These are phyloP conservation scores for Exophiala spinifera DNA, from an alignment of 2,329 filamentous ascomycete species.

Conservation along the genomic window DNA sequence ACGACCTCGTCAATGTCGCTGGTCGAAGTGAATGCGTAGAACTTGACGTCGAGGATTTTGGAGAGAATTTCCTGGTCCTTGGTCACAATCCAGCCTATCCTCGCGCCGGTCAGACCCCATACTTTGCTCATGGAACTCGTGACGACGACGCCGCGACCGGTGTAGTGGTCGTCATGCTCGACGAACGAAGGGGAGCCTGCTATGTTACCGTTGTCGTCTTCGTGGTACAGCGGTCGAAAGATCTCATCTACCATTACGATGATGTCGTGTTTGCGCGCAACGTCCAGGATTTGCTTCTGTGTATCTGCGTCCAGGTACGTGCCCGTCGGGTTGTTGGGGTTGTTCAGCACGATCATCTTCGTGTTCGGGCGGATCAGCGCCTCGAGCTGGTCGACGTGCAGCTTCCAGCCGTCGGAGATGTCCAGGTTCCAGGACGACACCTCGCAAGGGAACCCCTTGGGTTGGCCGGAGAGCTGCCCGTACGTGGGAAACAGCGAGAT, in stretches of 20 bases:
- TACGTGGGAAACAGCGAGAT: slow-evolving; percentile 85
- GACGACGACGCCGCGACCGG: slow-evolving; percentile 64
- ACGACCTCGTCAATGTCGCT: slow-evolving; percentile 76
- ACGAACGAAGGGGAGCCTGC: slow-evolving; percentile 29
- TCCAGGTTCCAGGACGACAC: slow-evolving; percentile 73
- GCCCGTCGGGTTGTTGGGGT: slow-evolving; percentile 81
- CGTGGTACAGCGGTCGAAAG: slow-evolving; percentile 79
- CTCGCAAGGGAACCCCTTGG: slow-evolving; percentile 69
- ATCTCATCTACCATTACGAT: slow-evolving; percentile 76
- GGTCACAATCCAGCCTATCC: slow-evolving; percentile 80
- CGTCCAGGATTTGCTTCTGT: slow-evolving; percentile 59
- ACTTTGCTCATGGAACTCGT: slow-evolving; percentile 85
- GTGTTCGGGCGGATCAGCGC: slow-evolving; percentile 52
- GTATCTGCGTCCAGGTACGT: slow-evolving; percentile 61
- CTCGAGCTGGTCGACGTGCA: slow-evolving; percentile 64
- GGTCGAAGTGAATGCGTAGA: slow-evolving; percentile 85
- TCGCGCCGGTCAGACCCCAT: slow-evolving; percentile 76
- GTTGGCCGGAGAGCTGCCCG: slow-evolving; percentile 76
- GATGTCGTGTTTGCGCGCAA: slow-evolving; percentile 63
- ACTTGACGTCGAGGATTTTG: slow-evolving; percentile 61
- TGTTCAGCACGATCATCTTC: slow-evolving; percentile 65
- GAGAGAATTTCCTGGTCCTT: slow-evolving; percentile 61
- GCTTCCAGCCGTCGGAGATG: slow-evolving; percentile 62
- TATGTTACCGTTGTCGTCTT: slow-evolving; percentile 47
- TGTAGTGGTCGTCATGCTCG: slow-evolving; percentile 58